Percentiles rank a stretch among this genome's conserved stretches.
These are phyloP conservation scores for Leccinum insigne DNA, from an alignment of 1,284 basidiomycete genomes.

Conservation along the genomic window DNA sequence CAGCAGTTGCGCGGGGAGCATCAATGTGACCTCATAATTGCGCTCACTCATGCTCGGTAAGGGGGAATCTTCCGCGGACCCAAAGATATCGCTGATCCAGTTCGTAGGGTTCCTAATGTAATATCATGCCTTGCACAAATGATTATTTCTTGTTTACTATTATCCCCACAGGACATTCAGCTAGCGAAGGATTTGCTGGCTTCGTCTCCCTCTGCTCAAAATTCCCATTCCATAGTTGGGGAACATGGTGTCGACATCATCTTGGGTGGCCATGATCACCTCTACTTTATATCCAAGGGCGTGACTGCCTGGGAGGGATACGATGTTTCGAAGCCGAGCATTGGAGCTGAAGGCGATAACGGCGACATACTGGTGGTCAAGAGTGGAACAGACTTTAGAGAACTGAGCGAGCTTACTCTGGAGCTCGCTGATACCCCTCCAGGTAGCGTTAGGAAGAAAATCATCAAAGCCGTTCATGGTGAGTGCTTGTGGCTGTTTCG, in stretches of 20 bases:
- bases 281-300: conserved; percentile 83
- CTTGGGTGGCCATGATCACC: conserved; percentile 90
- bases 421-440: conserved; percentile 61
- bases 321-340: conserved; percentile 51
- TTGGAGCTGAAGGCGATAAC: conserved; percentile 76
- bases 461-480: conserved; percentile 70
- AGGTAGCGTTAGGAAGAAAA: conserved; percentile 65
- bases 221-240: conserved; percentile 42
- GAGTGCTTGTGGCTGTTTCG: not conserved
- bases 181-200: conserved; percentile 65
- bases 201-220: conserved; percentile 56
- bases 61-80: not conserved
- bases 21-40: conserved; percentile 66
- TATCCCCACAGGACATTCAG: conserved; percentile 48
- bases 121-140: not conserved
- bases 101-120: not conserved
- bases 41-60: conserved; percentile 65
- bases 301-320: conserved; percentile 73
- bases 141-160: conserved; percentile 38
- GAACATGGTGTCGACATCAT: conserved; percentile 84
- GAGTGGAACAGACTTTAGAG: conserved; percentile 90
- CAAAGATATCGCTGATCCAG: not conserved
- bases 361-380: conserved; percentile 79
- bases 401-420: conserved; percentile 75
- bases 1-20: conserved; percentile 55